Evolutionary conservation across 2,329 filamentous ascomycete genomes (phyloP).

Genomic region (Aspergillus japonicus): DNA sequence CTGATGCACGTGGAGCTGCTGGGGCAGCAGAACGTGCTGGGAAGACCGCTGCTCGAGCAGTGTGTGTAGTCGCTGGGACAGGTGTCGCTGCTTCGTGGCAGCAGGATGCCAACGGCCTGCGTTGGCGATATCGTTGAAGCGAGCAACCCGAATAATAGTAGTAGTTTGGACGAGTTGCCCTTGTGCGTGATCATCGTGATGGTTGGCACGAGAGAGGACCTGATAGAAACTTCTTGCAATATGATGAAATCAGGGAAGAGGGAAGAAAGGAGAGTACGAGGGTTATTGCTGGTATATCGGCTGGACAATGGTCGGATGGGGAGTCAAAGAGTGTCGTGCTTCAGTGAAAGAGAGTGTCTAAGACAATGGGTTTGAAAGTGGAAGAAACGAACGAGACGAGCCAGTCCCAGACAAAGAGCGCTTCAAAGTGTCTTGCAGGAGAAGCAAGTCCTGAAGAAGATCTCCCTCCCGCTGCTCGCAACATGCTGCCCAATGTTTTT

Average conservation of each 20-base stretch:
- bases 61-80: slow-evolving; percentile 36
- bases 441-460: neutral
- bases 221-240: neutral
- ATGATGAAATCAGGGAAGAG: no score
- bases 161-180: neutral
- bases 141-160: slow-evolving; percentile 28
- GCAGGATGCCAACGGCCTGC: slow-evolving; percentile 20
- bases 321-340: neutral
- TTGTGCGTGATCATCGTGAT: neutral
- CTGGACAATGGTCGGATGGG: neutral
- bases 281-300: neutral
- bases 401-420: neutral
- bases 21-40: slow-evolving; percentile 46
- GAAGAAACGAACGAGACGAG: neutral
- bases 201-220: neutral
- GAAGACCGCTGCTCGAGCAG: slow-evolving; percentile 40
- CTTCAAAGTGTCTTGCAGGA: neutral
- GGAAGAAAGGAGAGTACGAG: neutral
- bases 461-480: neutral
- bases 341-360: neutral
- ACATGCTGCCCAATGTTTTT: no score
- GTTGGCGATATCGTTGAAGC: slow-evolving; percentile 21
- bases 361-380: neutral
- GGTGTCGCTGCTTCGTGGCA: slow-evolving; percentile 24
- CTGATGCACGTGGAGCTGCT: slow-evolving; percentile 42